phyloP scores from a whole-genome alignment of 1,139 yeast genomes.

The Protomyces inundatus region DNA sequence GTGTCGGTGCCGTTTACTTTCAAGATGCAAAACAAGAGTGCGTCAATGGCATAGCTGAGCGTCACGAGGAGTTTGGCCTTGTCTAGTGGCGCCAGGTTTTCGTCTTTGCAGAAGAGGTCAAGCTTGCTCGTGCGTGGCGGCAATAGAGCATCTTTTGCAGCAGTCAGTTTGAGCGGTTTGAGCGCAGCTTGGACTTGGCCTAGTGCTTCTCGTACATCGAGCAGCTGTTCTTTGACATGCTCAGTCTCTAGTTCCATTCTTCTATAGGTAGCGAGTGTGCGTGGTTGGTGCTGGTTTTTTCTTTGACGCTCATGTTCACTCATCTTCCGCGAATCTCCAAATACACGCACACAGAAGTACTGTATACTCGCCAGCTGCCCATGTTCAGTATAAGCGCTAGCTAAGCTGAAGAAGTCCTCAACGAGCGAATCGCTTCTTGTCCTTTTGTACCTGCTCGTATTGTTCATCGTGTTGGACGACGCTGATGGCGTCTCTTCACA shows the following conservation, averaged over 20 bases:
- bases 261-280: no score
- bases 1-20: constrained; percentile 59
- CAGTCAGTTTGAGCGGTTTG: neutral
- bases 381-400: no score
- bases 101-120: neutral
- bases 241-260: constrained; percentile 6
- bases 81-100: constrained; percentile 7
- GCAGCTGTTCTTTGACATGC: constrained; percentile 12
- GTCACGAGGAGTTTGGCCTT: constrained; percentile 24
- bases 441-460: no score
- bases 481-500: no score
- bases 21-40: constrained; percentile 35
- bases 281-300: no score
- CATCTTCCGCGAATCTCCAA: no score
- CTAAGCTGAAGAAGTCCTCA: no score
- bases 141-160: neutral
- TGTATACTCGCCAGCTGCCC: no score
- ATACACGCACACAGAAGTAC: no score
- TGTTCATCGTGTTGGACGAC: no score
- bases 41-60: constrained; percentile 22
- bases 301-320: no score
- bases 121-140: neutral
- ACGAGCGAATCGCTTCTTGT: no score
- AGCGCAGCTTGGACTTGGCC: constrained; percentile 3
- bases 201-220: constrained; percentile 5